These are phyloP conservation scores for Margaritispora aquatica DNA, from an alignment of 495 filamentous ascomycete species.

Conservation along the genomic window DNA sequence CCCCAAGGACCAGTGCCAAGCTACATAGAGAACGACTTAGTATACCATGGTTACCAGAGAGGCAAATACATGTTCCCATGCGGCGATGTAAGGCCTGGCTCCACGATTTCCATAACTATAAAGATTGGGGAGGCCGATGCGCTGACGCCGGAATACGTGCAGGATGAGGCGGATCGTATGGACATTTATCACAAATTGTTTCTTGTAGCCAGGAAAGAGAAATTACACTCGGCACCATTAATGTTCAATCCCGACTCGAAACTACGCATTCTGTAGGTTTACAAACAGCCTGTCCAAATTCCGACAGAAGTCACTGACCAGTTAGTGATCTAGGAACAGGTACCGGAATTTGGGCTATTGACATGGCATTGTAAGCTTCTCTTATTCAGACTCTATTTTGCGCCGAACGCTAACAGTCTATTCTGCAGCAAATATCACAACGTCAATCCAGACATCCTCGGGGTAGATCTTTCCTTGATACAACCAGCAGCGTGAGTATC, in stretches of 20 bases:
- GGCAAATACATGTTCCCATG: constrained; percentile 25
- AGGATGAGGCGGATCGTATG: constrained; percentile 66
- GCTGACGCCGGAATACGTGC: constrained; percentile 4
- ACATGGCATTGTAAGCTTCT: constrained; percentile 67
- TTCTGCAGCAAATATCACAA: constrained; percentile 45
- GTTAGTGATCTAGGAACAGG: constrained; percentile 87
- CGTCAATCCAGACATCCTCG: constrained; percentile 53
- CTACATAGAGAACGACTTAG: constrained; percentile 22
- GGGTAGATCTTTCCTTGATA: constrained; percentile 73
- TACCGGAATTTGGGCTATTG: constrained; percentile 88
- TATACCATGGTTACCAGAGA: constrained; percentile 18
- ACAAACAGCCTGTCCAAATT: too few species aligned
- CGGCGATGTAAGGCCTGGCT: constrained; percentile 22
- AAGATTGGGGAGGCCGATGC: not conserved
- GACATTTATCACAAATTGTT: constrained; percentile 77
- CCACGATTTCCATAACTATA: not conserved
- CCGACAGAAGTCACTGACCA: too few species aligned
- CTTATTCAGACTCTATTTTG: not conserved
- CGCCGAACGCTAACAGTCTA: not conserved
- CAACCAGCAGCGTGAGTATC: constrained; percentile 62
- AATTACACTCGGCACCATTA: constrained; percentile 51
- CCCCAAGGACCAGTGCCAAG: not conserved
- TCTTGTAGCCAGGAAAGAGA: constrained; percentile 55
- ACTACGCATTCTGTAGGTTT: constrained; percentile 57
- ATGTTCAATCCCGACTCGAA: constrained; percentile 32